A percentile compares a stretch with the other conserved stretches of the same genome.
phyloP scores from a whole-genome alignment of 2,329 filamentous ascomycete species.

The Fusarium gaditjirri region DNA sequence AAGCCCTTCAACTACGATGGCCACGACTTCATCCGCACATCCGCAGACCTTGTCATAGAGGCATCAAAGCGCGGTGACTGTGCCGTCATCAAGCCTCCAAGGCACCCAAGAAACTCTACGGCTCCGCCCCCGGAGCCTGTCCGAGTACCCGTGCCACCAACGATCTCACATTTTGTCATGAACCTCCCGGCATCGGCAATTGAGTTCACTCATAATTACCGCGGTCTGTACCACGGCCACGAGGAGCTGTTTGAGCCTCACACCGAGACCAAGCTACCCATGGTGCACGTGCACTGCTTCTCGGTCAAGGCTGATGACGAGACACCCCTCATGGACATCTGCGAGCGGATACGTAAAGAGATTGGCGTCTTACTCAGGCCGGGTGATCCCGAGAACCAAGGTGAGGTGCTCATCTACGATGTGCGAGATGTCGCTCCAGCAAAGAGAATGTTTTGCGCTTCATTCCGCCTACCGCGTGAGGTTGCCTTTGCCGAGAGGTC shows the following conservation, averaged over 20 bases:
- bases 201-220: slow-evolving; percentile 75
- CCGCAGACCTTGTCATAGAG: slow-evolving; percentile 69
- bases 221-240: slow-evolving; percentile 80
- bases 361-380: slow-evolving; percentile 55
- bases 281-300: slow-evolving; percentile 97
- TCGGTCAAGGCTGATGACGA: slow-evolving; percentile 83
- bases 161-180: slow-evolving; percentile 96
- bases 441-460: slow-evolving; percentile 97
- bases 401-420: slow-evolving; percentile 68
- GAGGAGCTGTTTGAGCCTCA: slow-evolving; percentile 72
- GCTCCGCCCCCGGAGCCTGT: slow-evolving; percentile 51
- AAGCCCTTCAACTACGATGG: slow-evolving; percentile 85
- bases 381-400: slow-evolving; percentile 59
- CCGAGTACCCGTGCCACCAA: slow-evolving; percentile 70
- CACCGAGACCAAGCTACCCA: slow-evolving; percentile 72
- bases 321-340: slow-evolving; percentile 64
- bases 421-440: slow-evolving; percentile 91
- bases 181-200: slow-evolving; percentile 93
- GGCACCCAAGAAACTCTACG: slow-evolving; percentile 52
- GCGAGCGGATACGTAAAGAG: slow-evolving; percentile 53
- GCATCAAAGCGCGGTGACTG: slow-evolving; percentile 63
- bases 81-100: slow-evolving; percentile 60
- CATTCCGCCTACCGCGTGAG: slow-evolving; percentile 82
- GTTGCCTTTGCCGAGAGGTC: slow-evolving; percentile 76
- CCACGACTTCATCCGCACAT: slow-evolving; percentile 78